These are phyloP conservation scores for Fistulina hepatica DNA, from an alignment of 1,284 basidiomycete genomes.

Conservation along the genomic window DNA sequence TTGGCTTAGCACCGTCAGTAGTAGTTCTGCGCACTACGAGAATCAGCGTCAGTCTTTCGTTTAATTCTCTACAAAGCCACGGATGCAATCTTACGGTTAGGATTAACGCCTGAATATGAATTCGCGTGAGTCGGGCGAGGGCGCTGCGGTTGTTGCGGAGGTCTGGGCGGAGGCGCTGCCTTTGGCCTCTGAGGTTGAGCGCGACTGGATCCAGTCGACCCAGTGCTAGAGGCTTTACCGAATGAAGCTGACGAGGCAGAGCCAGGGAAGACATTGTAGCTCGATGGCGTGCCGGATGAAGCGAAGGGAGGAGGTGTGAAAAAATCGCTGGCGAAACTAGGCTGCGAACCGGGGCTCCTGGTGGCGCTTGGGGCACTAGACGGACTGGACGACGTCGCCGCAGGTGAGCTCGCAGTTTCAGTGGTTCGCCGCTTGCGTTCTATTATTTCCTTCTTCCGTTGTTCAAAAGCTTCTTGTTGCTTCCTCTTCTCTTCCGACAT, in stretches of 20 bases:
- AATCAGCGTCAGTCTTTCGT: too few species aligned
- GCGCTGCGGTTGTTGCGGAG: too few species aligned
- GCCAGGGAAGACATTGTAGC: conserved; percentile 6
- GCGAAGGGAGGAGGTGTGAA: conserved; percentile 23
- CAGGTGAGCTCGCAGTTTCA: conserved; percentile 5
- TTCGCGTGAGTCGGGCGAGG: too few species aligned
- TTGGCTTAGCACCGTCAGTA: too few species aligned
- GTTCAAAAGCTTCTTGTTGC: conserved; percentile 7
- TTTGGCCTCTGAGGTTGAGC: conserved; percentile 16
- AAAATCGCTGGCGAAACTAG: conserved; percentile 25
- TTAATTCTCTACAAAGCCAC: too few species aligned
- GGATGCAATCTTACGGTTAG: too few species aligned
- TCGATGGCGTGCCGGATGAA: conserved; percentile 17
- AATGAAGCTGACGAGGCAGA: conserved; percentile 6
- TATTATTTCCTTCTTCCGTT: conserved; percentile 2
- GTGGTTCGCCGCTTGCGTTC: not conserved
- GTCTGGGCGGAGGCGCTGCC: conserved; percentile 16
- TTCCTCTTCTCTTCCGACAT: not conserved
- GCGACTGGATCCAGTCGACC: conserved; percentile 18
- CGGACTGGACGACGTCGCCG: conserved; percentile 1
- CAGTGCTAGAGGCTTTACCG: conserved; percentile 8
- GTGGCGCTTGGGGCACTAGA: conserved; percentile 11
- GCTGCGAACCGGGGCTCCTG: conserved; percentile 19
- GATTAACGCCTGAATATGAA: too few species aligned
- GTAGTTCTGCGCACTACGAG: too few species aligned